Evolutionary conservation across 2,329 filamentous ascomycete species (phyloP), one percentile per base, ranked within the genome.

Genomic region (Verticillium nonalfalfae): DNA sequence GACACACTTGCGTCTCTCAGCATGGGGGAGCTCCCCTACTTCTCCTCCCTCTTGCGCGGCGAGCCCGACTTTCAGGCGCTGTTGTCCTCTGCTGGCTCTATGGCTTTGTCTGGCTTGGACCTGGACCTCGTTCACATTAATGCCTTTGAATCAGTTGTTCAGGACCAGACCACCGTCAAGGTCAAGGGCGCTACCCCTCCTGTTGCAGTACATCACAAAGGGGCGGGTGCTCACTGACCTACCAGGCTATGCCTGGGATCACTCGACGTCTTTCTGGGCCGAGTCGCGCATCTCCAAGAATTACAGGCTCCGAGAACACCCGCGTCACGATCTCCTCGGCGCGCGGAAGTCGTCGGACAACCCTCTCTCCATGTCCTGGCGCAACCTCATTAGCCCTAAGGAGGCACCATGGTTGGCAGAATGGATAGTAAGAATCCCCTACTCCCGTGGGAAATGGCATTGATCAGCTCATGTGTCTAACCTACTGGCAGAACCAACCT

Each of bases 101-200:
- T 26, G 26, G 3, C 26, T 3, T 26, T 26, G 26, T 2, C 26
- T 26, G 26, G 26, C 15, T 64, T 83, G 9, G 81, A 83, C 65
- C 83, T 9, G 81, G 81, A 0, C 80, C 81, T 0, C 80, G 82
- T 63, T 73, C 78, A 2, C 72, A 83, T 2, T 74, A 78, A 45
- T 80, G 81, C 80, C 80, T 0, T 72, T 81, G 58, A 79, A 80
- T 65, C 78, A 82, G 68, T 81, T 81, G n/a, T 67, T 81, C 15
- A 79, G 79, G 63, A 68, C 70, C 1, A 73, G 78, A 10, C 26
- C 26, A 26, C 26, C 26, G 26, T 26, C 26, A 26, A 26, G 26
- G 3, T 26, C 26, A 26, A 26, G 26, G 26, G 26, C 26, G 26
- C 26, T 26, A 26, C 26, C 3, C 26, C 26, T 26, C 26, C 26